A percentile compares a stretch with the other conserved stretches of the same genome.
These are phyloP conservation scores for Metschnikowia aberdeeniae DNA, from an alignment of 805 yeast species.

Conservation along the genomic window DNA sequence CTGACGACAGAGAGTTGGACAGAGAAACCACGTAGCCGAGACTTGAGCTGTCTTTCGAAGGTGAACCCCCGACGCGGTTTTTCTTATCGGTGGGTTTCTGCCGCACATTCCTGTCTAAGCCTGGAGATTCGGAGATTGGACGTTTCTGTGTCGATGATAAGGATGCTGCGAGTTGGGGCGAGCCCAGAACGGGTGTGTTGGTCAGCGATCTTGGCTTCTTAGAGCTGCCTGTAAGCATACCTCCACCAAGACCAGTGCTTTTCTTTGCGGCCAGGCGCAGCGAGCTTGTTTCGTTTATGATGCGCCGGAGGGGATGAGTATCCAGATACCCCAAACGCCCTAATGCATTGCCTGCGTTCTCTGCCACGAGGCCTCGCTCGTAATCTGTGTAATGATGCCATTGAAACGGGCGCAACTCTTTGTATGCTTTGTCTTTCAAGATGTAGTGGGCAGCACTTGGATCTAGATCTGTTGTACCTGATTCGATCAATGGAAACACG, in stretches of 20 bases:
- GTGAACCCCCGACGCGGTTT: conserved; percentile 13
- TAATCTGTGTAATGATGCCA: conserved; percentile 29
- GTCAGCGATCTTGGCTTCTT: conserved; percentile 10
- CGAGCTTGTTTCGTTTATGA: conserved; percentile 19
- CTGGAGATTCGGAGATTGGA: conserved; percentile 23
- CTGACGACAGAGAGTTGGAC: conserved; percentile 20
- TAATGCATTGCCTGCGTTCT: conserved; percentile 35
- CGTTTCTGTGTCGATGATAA: conserved; percentile 9
- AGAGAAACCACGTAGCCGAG: conserved; percentile 13
- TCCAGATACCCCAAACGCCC: conserved; percentile 41
- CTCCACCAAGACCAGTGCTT: conserved; percentile 26
- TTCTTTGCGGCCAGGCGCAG: conserved; percentile 6
- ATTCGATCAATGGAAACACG: conserved; percentile 20
- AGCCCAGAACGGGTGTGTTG: conserved; percentile 1
- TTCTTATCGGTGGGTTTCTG: conserved; percentile 4
- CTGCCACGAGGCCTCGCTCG: conserved; percentile 30
- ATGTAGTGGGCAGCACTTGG: conserved; percentile 14
- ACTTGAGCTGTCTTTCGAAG: conserved; percentile 9
- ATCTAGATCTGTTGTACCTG: conserved; percentile 10
- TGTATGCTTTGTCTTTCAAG: conserved; percentile 39
- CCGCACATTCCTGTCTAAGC: conserved; percentile 10
- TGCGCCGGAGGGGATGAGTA: conserved; percentile 40
- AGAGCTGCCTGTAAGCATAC: conserved; percentile 18
- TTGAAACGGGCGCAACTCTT: conserved; percentile 36
- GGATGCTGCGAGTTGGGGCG: conserved; percentile 8